These are phyloP conservation scores for Scenedesmus sp. DNA, from an alignment of 163 green algal genomes.

Conservation along the genomic window DNA sequence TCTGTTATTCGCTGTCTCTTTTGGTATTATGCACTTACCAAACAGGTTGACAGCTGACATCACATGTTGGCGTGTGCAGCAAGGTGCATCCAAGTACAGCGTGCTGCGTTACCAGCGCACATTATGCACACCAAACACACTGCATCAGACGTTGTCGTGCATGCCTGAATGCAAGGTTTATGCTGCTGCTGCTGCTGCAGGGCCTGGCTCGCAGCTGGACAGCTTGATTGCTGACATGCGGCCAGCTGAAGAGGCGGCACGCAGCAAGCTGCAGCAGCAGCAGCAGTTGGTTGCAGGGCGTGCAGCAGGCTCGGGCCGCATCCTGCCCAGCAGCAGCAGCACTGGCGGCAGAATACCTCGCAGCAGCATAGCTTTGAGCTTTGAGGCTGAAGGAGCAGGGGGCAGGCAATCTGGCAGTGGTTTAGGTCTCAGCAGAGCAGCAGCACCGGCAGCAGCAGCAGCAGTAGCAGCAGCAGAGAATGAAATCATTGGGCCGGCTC, in stretches of 20 bases:
- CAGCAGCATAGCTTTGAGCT: background rate
- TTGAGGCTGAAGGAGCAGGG: background rate
- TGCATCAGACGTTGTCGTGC: too few relatives aligned
- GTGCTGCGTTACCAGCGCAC: too few relatives aligned
- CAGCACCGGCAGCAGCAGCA: slow-evolving; percentile 29
- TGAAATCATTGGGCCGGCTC: slow-evolving; percentile 56
- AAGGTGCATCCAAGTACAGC: too few relatives aligned
- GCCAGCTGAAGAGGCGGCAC: slow-evolving; percentile 3
- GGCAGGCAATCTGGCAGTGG: background rate
- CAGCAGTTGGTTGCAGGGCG: background rate
- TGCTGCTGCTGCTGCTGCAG: slow-evolving; percentile 20
- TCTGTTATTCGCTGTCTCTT: too few relatives aligned
- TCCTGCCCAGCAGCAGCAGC: background rate
- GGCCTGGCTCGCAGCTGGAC: background rate
- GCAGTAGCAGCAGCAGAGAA: slow-evolving; percentile 10
- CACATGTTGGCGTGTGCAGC: too few relatives aligned
- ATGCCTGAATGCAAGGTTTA: background rate
- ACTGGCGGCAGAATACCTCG: background rate
- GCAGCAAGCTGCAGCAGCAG: background rate
- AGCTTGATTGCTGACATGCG: background rate
- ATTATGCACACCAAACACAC: too few relatives aligned
- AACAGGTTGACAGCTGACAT: too few relatives aligned
- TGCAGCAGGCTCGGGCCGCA: background rate
- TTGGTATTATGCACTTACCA: too few relatives aligned
- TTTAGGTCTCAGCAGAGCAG: slow-evolving; percentile 25